Percentiles rank a stretch among this genome's conserved stretches.
phyloP scores from a whole-genome alignment of 1,139 yeast species.

The Debaryomyces subglobosus region DNA sequence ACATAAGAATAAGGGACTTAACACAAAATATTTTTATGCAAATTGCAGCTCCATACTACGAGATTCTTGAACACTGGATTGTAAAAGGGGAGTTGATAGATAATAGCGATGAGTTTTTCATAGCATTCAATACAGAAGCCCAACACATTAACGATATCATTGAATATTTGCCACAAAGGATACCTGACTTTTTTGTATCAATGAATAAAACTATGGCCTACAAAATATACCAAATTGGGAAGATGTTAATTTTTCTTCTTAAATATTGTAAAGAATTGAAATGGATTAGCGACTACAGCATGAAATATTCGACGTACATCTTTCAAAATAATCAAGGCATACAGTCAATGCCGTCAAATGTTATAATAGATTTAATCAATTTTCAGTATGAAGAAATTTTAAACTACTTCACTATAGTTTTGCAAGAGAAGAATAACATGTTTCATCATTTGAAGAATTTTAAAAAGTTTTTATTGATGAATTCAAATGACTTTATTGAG shows the following conservation, averaged over 20 bases:
- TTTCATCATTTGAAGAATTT: slow-evolving; percentile 61
- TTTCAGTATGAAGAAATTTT: slow-evolving; percentile 61
- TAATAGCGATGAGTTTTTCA: slow-evolving; percentile 72
- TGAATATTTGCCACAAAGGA: slow-evolving; percentile 35
- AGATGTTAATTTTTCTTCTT: slow-evolving; percentile 69
- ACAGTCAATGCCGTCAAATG: slow-evolving; percentile 32
- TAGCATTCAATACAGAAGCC: slow-evolving; percentile 38
- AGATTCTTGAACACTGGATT: slow-evolving; percentile 68
- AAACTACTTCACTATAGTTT: slow-evolving; percentile 51
- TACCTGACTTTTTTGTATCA: slow-evolving; percentile 61
- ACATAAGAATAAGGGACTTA: slow-evolving; percentile 47
- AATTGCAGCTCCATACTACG: slow-evolving; percentile 63
- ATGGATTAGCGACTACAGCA: slow-evolving; percentile 43
- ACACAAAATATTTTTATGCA: slow-evolving; percentile 50
- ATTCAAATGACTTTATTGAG: slow-evolving; percentile 78
- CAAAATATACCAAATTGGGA: slow-evolving; percentile 75
- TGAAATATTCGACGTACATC: slow-evolving; percentile 38
- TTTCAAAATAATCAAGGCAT: slow-evolving; percentile 34
- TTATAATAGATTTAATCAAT: slow-evolving; percentile 39
- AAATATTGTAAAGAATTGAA: slow-evolving; percentile 55
- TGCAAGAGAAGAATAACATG: slow-evolving; percentile 54
- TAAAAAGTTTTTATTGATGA: slow-evolving; percentile 69
- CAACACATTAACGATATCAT: slow-evolving; percentile 42
- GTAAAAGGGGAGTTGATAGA: slow-evolving; percentile 62
- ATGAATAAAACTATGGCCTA: slow-evolving; percentile 44